Conservation (phyloP, 106 monocot genomes). For the Chionographis japonica region DNA sequence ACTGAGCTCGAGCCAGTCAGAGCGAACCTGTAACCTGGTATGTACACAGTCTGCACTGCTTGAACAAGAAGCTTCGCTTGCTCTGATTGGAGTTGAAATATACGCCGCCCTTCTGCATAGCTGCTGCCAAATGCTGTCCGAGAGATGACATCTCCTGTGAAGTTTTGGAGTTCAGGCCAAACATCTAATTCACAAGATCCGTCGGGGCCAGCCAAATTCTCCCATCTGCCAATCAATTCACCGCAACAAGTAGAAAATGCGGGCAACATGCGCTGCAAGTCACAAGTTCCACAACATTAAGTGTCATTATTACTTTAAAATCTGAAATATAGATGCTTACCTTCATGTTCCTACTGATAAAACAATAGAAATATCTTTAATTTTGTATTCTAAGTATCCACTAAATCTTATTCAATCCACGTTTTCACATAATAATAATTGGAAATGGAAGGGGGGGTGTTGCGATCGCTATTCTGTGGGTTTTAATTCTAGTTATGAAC, state of each 20-base stretch:
- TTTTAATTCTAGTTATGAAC: no score
- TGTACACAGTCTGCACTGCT: constrained; percentile 7
- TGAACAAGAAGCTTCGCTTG: constrained; percentile 23
- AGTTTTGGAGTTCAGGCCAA: constrained; percentile 52
- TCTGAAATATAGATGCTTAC: no score
- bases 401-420: no score
- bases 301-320: no score
- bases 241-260: constrained; percentile 28
- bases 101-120: constrained; percentile 35
- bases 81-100: constrained; percentile 41
- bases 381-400: no score
- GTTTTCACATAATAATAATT: no score
- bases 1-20: not conserved
- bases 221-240: constrained; percentile 27
- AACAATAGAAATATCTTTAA: no score
- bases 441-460: no score
- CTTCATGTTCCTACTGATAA: no score
- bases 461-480: no score
- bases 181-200: constrained; percentile 39
- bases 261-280: constrained; percentile 8
- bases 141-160: constrained; percentile 70
- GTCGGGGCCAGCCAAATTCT: constrained; percentile 5
- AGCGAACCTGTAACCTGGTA: constrained; percentile 54
- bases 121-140: constrained; percentile 46
- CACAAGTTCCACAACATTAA: not conserved